These are phyloP conservation scores for thale cress (Arabidopsis thaliana) DNA, from an alignment of 345 rosid genomes.

Conservation along the genomic window TAIR10.1 NC_003076.8:17258001-17258500, in stretches of 20 bases:
- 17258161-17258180: neutral
- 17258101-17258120: neutral
- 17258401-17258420: neutral
- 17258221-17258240: neutral
- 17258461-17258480: too few relatives aligned
- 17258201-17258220: neutral
- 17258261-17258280: neutral
- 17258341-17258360: neutral
- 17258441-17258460: too few relatives aligned
- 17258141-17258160: slow-evolving; percentile 9
- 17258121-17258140: neutral
- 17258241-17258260: neutral
- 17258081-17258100: slow-evolving; percentile 8
- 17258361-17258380: neutral
- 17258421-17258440: neutral
- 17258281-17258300: neutral
- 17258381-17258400: neutral
- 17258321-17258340: neutral
- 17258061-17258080: slow-evolving; percentile 17
- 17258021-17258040: slow-evolving; percentile 29
- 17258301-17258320: neutral
- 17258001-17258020: slow-evolving; percentile 17
- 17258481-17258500: too few relatives aligned
- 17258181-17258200: neutral
- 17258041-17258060: slow-evolving; percentile 29